Conservation (phyloP, 129 eudicot species). For the carrot (Daucus carota) region DH1_v3.0 NC_030382.2:54755501-54756000, state of each 20-base stretch:
- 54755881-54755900: slow-evolving; percentile 81
- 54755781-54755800: slow-evolving; percentile 40
- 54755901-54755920: slow-evolving; percentile 66
- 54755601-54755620: slow-evolving; percentile 43
- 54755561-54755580: slow-evolving; percentile 72
- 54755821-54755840: slow-evolving; percentile 59
- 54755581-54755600: slow-evolving; percentile 45
- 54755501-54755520: slow-evolving; percentile 60
- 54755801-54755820: slow-evolving; percentile 64
- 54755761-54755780: slow-evolving; percentile 48
- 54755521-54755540: slow-evolving; percentile 59
- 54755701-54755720: not conserved
- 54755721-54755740: not conserved
- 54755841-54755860: slow-evolving; percentile 46
- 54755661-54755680: not conserved
- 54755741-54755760: slow-evolving; percentile 25
- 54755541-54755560: slow-evolving; percentile 72
- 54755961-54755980: not conserved
- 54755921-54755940: slow-evolving; percentile 7
- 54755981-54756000: not conserved
- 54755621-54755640: slow-evolving; percentile 54
- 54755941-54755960: not conserved
- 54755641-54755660: slow-evolving; percentile 44
- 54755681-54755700: not conserved
- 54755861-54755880: slow-evolving; percentile 71